phyloP scores from a whole-genome alignment of 2,329 filamentous ascomycete species.

The Tolypocladium capitatum region DNA sequence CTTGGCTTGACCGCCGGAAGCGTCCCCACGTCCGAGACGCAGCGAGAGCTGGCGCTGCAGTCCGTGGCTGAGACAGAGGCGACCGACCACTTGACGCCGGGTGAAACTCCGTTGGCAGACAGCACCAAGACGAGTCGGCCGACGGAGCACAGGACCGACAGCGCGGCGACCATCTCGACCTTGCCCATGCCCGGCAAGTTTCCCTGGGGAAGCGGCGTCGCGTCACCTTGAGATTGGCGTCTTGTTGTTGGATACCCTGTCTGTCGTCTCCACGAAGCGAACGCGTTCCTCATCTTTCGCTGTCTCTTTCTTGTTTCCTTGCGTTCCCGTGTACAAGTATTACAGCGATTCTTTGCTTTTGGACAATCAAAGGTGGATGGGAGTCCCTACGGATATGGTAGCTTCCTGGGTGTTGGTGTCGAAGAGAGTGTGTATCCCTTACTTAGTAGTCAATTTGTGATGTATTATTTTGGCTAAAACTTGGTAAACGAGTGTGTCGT shows the following conservation, averaged over 20 bases:
- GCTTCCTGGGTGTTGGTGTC: neutral
- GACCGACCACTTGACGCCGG: conserved; percentile 4
- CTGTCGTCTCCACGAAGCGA: neutral
- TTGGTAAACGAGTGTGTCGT: neutral
- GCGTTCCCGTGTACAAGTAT: neutral
- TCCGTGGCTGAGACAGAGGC: conserved; percentile 7
- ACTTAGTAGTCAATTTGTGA: neutral
- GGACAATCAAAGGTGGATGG: neutral
- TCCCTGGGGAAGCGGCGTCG: conserved; percentile 31
- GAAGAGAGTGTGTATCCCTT: neutral
- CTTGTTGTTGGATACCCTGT: neutral
- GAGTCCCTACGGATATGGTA: neutral
- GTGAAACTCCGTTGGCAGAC: conserved; percentile 2
- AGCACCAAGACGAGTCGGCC: conserved; percentile 10
- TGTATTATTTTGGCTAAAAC: neutral
- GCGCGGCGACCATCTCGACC: conserved; percentile 45
- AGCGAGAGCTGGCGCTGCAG: conserved; percentile 8
- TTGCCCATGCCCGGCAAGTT: conserved; percentile 59
- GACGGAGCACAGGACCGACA: conserved; percentile 21
- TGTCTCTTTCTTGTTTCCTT: neutral
- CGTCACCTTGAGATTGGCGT: conserved; percentile 13
- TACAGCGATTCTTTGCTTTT: neutral
- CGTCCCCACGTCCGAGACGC: conserved; percentile 10
- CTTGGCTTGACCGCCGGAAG: conserved; percentile 4
- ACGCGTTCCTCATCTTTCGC: neutral